These are phyloP conservation scores for Petunia secreta DNA, from an alignment of 257 asterid species.

Conservation along the genomic window DNA sequence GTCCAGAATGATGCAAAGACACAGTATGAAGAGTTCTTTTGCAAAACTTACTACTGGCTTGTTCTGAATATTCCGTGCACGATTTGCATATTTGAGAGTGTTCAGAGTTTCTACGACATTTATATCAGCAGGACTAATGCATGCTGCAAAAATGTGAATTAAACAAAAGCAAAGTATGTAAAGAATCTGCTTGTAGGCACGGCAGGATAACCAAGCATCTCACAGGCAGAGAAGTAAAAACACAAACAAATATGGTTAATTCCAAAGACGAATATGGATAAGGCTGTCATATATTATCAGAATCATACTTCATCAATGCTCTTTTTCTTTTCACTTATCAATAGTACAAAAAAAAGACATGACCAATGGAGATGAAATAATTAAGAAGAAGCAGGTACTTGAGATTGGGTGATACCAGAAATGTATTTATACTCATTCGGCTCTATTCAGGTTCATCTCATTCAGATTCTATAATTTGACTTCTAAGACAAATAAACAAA, in stretches of 20 bases:
- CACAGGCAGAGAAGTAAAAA: constrained; percentile 9
- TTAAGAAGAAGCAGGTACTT: too few species aligned
- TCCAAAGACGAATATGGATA: background rate
- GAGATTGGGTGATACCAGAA: too few species aligned
- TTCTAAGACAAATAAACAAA: too few species aligned
- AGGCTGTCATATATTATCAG: too few species aligned
- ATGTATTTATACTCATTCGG: too few species aligned
- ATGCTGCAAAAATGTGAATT: constrained; percentile 55
- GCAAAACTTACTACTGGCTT: constrained; percentile 84
- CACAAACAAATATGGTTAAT: background rate
- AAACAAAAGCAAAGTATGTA: constrained; percentile 12
- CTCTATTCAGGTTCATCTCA: too few species aligned
- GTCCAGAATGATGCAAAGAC: constrained; percentile 28
- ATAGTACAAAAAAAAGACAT: too few species aligned
- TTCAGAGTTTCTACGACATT: constrained; percentile 98
- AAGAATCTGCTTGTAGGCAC: constrained; percentile 11
- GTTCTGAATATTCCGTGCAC: constrained; percentile 98
- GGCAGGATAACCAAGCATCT: constrained; percentile 17
- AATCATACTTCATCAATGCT: too few species aligned
- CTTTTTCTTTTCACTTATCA: too few species aligned
- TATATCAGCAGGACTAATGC: constrained; percentile 99
- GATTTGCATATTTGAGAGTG: constrained; percentile 96
- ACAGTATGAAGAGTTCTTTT: background rate
- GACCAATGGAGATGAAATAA: too few species aligned
- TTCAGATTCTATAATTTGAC: too few species aligned